A percentile compares a stretch with the other conserved stretches of the same genome.
phyloP scores from a whole-genome alignment of 2,329 filamentous ascomycete species.

The Cryphonectria nitschkei region DNA sequence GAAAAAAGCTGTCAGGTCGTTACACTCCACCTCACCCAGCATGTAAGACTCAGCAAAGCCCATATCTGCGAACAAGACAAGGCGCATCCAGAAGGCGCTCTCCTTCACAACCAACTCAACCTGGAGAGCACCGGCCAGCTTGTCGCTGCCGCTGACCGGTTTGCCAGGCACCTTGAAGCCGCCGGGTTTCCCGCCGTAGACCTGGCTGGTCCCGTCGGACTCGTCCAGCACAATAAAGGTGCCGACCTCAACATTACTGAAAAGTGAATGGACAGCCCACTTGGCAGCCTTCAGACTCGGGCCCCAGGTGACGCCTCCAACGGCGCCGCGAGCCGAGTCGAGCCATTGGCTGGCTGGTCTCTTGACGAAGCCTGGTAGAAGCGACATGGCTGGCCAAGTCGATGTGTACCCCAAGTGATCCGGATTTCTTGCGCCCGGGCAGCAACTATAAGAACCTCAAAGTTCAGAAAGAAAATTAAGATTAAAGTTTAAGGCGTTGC shows the following conservation, averaged over 20 bases:
- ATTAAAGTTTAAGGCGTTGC: constrained; percentile 8
- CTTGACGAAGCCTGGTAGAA: constrained; percentile 43
- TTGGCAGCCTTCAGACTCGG: constrained; percentile 52
- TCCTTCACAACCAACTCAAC: constrained; percentile 64
- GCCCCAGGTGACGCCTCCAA: constrained; percentile 52
- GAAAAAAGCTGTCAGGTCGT: constrained; percentile 70
- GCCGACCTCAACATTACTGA: constrained; percentile 52
- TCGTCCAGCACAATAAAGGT: constrained; percentile 54
- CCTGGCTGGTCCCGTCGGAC: constrained; percentile 44
- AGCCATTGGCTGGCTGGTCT: constrained; percentile 44
- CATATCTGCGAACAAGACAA: constrained; percentile 74
- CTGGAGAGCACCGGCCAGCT: constrained; percentile 43
- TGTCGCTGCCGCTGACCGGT: constrained; percentile 42
- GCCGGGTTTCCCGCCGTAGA: constrained; percentile 52
- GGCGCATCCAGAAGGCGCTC: constrained; percentile 71
- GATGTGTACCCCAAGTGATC: not conserved
- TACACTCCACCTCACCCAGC: constrained; percentile 70
- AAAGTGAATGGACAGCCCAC: constrained; percentile 48
- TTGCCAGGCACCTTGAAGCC: constrained; percentile 39
- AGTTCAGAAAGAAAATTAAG: not conserved
- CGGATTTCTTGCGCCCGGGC: not conserved
- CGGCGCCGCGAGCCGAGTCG: constrained; percentile 45
- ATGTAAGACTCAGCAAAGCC: constrained; percentile 76
- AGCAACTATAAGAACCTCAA: not conserved
- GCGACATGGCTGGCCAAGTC: constrained; percentile 33